Evolutionary conservation across 2,329 filamentous ascomycete species (phyloP), one percentile per base, ranked within the genome.

Genomic region (Epichloe sibirici): DNA sequence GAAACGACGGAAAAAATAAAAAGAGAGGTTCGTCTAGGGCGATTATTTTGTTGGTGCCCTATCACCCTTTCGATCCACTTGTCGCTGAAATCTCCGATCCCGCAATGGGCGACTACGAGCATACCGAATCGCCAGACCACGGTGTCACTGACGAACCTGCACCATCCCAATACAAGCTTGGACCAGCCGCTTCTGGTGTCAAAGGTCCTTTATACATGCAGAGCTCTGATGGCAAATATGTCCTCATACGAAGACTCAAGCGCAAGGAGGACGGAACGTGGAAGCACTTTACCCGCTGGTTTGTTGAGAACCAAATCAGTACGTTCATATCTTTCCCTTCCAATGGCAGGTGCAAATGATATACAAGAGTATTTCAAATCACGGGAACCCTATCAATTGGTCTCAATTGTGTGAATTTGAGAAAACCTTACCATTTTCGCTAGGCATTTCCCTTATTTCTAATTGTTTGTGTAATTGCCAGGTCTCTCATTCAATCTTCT

Each of bases 401-500:
- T 9, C 40, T 31, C 25, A 34, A 38, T 28, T 46, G 9, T 25
- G 42, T 42, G 38, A 11, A 31, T 11, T 38, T 40, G 13, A 38
- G 15, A 35, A 35, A 13, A 17, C 34, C 11, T 5, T 21, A 37
- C 11, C 23, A 6, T 34, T 13, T 25, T 12, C 23, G 51, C 39
- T 57, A 53, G 23, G 31, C 57, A 52, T 54, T 9, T 31, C 55
- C 55, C 37, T 55, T n/a, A 31, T 37, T 13, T 7, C 40, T 50
- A 38, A 50, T 25, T 4, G 28, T 4, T 4, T 15, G 25, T 17
- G 42, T 17, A 2, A 4, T 13, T 28, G 15, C 6, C 13, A 74
- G 90, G 88, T 55, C 81, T 96, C 59, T 88, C 89, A 12, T 77
- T 93, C 67, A 95, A 94, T 67, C 82, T 93, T 54, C 74, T 96